phyloP scores from a whole-genome alignment of 495 filamentous ascomycete species.

The Penicillium paradoxum region DNA sequence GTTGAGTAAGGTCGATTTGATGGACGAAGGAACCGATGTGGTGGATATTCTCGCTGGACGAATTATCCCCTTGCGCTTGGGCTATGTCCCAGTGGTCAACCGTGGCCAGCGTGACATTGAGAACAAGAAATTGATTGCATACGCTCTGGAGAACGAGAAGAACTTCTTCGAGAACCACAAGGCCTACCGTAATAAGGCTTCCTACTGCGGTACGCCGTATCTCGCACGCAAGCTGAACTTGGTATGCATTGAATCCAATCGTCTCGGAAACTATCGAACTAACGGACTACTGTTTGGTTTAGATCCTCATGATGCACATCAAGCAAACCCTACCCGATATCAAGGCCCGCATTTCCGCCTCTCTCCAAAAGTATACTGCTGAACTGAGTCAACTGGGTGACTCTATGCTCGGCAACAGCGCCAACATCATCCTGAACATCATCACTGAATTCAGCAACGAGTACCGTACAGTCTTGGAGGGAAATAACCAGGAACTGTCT shows the following conservation, averaged over 20 bases:
- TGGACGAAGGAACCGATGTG: constrained; percentile 99
- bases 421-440: constrained; percentile 94
- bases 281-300: constrained; percentile 8
- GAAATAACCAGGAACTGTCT: constrained; percentile 92
- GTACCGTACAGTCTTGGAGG: constrained; percentile 92
- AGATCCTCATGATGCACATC: constrained; percentile 99
- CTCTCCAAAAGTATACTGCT: constrained; percentile 82
- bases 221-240: constrained; percentile 94
- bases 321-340: constrained; percentile 99
- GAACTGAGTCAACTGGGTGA: constrained; percentile 84
- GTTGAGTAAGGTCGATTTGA: constrained; percentile 97
- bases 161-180: constrained; percentile 98
- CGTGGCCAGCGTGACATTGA: constrained; percentile 98
- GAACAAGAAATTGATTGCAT: constrained; percentile 90
- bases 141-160: constrained; percentile 90
- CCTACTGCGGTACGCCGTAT: constrained; percentile 98
- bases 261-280: neutral
- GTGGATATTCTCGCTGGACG: constrained; percentile 98
- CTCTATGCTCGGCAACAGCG: constrained; percentile 91
- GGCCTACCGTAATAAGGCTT: constrained; percentile 95
- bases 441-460: constrained; percentile 99
- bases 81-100: constrained; percentile 98
- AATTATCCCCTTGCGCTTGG: constrained; percentile 91
- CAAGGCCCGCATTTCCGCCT: constrained; percentile 88
- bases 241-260: constrained; percentile 35